phyloP scores from a whole-genome alignment of 805 yeast genomes.

The Lachancea meyersii region DNA sequence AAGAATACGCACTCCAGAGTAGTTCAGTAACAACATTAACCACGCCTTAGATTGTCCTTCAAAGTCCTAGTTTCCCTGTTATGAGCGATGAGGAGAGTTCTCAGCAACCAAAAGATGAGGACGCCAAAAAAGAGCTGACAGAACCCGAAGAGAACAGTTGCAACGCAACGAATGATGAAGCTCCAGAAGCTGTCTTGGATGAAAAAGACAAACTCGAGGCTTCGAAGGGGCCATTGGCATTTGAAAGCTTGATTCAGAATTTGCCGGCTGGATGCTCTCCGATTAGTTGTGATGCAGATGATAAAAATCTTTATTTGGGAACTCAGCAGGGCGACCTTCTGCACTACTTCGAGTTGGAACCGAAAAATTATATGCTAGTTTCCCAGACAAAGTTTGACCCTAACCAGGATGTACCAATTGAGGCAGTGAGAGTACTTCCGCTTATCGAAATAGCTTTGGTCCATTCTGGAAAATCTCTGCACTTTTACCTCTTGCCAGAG shows the following conservation, averaged over 20 bases:
- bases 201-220: not conserved
- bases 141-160: not conserved
- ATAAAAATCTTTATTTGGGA: conserved; percentile 30
- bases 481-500: conserved; percentile 29
- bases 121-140: not conserved
- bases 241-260: conserved; percentile 20
- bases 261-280: conserved; percentile 23
- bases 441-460: conserved; percentile 29
- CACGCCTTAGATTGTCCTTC: not conserved
- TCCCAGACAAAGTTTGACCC: conserved; percentile 26
- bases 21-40: not conserved
- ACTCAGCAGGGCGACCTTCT: conserved; percentile 28
- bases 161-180: not conserved
- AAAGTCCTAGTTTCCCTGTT: not conserved
- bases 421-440: conserved; percentile 25
- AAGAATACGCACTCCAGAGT: too few species aligned
- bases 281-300: conserved; percentile 25
- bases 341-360: conserved; percentile 32
- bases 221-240: conserved; percentile 19
- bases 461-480: conserved; percentile 13
- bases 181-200: not conserved
- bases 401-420: conserved; percentile 16
- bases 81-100: conserved; percentile 2
- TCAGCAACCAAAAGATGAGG: not conserved
- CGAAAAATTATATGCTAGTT: conserved; percentile 27